Evolutionary conservation across 768 basidiomycete genomes (phyloP).

Genomic region (Kwoniella sp.): DNA sequence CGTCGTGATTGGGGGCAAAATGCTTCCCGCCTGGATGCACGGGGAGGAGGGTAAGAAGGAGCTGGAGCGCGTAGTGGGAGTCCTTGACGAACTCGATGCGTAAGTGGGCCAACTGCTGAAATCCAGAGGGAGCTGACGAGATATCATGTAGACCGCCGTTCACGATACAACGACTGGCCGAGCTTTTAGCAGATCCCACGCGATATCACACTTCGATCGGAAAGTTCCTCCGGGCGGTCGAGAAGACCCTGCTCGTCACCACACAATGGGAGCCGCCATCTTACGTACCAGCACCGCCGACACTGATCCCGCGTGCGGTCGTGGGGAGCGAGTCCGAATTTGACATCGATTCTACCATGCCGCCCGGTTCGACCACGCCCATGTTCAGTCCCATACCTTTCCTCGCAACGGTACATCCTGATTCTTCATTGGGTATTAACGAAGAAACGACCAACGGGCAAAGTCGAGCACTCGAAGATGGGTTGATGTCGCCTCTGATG

Average conservation of each 20-base stretch:
- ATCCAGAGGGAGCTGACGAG: too few species aligned
- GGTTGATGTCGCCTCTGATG: slow-evolving; percentile 34
- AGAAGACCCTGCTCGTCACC: slow-evolving; percentile 48
- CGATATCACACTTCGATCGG: slow-evolving; percentile 38
- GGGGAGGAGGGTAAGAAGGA: slow-evolving; percentile 40
- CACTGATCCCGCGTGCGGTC: slow-evolving; percentile 2
- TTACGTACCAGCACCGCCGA: slow-evolving; percentile 12
- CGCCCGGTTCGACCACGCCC: slow-evolving; percentile 37
- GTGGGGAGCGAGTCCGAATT: slow-evolving; percentile 5
- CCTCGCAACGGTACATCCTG: slow-evolving; percentile 15
- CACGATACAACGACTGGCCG: slow-evolving; percentile 50
- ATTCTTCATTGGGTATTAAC: neutral
- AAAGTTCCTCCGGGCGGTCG: slow-evolving; percentile 50
- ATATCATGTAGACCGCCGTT: slow-evolving; percentile 49
- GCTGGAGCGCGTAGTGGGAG: slow-evolving; percentile 28
- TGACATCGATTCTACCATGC: slow-evolving; percentile 30
- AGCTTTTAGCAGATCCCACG: slow-evolving; percentile 39
- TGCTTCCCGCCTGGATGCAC: slow-evolving; percentile 38
- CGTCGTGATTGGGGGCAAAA: slow-evolving; percentile 48
- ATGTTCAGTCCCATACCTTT: slow-evolving; percentile 51
- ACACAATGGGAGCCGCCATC: slow-evolving; percentile 41
- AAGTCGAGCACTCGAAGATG: slow-evolving; percentile 16
- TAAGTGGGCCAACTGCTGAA: slow-evolving; percentile 34
- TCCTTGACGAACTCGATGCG: slow-evolving; percentile 43
- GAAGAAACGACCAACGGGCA: neutral